Conservation (phyloP, 2,329 filamentous ascomycete species). For the Lecanicillium sp. region DNA sequence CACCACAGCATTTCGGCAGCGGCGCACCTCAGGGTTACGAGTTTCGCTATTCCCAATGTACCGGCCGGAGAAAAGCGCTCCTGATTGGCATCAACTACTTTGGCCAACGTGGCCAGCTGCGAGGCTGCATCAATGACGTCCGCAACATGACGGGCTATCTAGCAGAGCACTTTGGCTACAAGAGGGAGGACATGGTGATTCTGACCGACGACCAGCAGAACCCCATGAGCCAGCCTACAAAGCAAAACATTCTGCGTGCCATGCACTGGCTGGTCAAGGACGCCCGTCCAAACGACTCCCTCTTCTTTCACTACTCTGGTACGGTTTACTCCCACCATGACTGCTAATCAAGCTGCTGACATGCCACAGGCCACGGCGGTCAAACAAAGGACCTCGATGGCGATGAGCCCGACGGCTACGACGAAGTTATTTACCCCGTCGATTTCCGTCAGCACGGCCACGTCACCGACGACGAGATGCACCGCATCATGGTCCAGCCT, state of each 20-base stretch:
- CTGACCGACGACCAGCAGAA: slow-evolving; percentile 96
- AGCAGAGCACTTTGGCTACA: slow-evolving; percentile 83
- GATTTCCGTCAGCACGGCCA: slow-evolving; percentile 74
- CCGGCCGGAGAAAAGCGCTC: slow-evolving; percentile 78
- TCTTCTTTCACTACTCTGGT: slow-evolving; percentile 98
- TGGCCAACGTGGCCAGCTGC: slow-evolving; percentile 77
- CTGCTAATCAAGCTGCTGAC: slow-evolving; percentile 10
- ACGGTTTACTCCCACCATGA: slow-evolving; percentile 17
- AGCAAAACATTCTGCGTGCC: slow-evolving; percentile 86
- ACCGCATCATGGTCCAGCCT: slow-evolving; percentile 59
- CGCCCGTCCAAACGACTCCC: slow-evolving; percentile 80
- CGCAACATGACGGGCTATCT: slow-evolving; percentile 94
- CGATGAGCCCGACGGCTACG: slow-evolving; percentile 73
- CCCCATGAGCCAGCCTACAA: slow-evolving; percentile 93
- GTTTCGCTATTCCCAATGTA: slow-evolving; percentile 89
- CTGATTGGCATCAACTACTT: slow-evolving; percentile 97
- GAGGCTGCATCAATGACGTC: slow-evolving; percentile 95
- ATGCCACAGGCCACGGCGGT: slow-evolving; percentile 59
- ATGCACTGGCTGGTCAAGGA: slow-evolving; percentile 99
- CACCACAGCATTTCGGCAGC: slow-evolving; percentile 65
- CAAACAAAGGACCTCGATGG: slow-evolving; percentile 72
- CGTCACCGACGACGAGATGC: slow-evolving; percentile 79
- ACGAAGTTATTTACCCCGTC: slow-evolving; percentile 78
- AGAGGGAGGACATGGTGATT: slow-evolving; percentile 92
- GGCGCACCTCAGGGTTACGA: slow-evolving; percentile 73